phyloP scores from a whole-genome alignment of 148 eudicot species.

The Mesembryanthemum crystallinum region DNA sequence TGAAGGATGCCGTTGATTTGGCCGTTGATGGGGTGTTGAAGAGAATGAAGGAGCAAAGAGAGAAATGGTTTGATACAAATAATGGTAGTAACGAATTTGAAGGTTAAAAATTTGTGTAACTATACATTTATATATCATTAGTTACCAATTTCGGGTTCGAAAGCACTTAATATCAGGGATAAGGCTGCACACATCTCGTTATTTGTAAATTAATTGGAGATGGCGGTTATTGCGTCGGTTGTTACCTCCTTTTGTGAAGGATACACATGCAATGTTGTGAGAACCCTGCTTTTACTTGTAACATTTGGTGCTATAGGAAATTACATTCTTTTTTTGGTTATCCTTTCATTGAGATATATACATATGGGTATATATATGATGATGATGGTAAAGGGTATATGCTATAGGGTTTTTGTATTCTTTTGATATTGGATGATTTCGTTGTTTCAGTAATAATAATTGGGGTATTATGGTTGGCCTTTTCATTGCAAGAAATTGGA shows the following conservation, averaged over 20 bases:
- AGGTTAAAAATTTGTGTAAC: not conserved
- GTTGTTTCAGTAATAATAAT: conserved; percentile 3
- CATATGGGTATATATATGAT: too few relatives aligned
- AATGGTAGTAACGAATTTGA: conserved; percentile 38
- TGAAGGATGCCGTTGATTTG: conserved; percentile 74
- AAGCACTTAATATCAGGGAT: too few relatives aligned
- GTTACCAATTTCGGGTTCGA: not conserved
- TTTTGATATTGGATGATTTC: not conserved
- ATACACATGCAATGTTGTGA: too few relatives aligned
- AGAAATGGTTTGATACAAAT: conserved; percentile 41
- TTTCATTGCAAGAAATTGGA: not conserved
- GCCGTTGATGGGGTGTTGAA: conserved; percentile 70
- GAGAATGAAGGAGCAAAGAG: conserved; percentile 52
- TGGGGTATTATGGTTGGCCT: not conserved
- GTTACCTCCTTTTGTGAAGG: too few relatives aligned
- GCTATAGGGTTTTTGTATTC: not conserved
- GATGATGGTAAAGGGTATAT: too few relatives aligned
- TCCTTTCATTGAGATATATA: not conserved
- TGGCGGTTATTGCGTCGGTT: too few relatives aligned
- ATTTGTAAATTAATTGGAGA: too few relatives aligned
- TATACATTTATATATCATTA: not conserved
- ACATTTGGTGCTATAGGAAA: too few relatives aligned
- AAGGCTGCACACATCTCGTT: too few relatives aligned
- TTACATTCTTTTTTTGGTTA: too few relatives aligned
- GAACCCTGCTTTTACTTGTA: too few relatives aligned